Evolutionary conservation across 1,139 yeast species (phyloP).

Genomic region (Petasospora rhodanensis): DNA sequence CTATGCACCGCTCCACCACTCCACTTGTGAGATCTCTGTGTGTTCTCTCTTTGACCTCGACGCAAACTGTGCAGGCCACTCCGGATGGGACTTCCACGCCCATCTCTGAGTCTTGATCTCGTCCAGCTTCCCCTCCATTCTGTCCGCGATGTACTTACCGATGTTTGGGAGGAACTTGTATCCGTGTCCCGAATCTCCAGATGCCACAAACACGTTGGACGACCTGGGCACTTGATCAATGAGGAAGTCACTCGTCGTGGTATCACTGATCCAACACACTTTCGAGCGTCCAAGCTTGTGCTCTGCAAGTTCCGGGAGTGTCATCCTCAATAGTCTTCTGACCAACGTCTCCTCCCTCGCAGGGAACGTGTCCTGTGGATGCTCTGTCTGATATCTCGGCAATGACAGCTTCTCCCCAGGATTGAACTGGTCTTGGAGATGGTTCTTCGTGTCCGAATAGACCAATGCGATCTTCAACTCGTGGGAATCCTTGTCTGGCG

Average conservation of each 20-base stretch:
- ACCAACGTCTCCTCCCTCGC: constrained; percentile 27
- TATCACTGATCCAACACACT: constrained; percentile 46
- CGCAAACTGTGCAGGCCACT: constrained; percentile 16
- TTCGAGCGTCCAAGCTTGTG: constrained; percentile 35
- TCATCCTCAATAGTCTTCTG: constrained; percentile 26
- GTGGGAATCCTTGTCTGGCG: constrained; percentile 37
- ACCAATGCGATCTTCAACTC: constrained; percentile 35
- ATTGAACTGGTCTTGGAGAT: constrained; percentile 27
- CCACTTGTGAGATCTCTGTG: constrained; percentile 10
- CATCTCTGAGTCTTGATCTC: constrained; percentile 10
- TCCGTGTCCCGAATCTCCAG: constrained; percentile 45
- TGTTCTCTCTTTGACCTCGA: constrained; percentile 22
- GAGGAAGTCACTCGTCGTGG: constrained; percentile 38
- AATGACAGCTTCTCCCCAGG: constrained; percentile 25
- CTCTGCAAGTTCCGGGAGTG: constrained; percentile 36
- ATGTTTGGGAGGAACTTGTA: constrained; percentile 41
- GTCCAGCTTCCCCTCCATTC: constrained; percentile 10
- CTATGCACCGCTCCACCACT: too few relatives aligned
- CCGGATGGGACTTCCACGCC: constrained; percentile 18
- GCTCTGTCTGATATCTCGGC: constrained; percentile 34
- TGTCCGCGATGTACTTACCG: constrained; percentile 34
- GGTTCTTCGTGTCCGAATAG: constrained; percentile 33
- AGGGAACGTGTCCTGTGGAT: constrained; percentile 35
- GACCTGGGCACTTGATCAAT: constrained; percentile 37
- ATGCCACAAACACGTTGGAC: constrained; percentile 33